Evolutionary conservation across 257 asterid genomes (phyloP), one percentile per base, ranked within the genome.

Genomic region (Sherardia arvensis): DNA sequence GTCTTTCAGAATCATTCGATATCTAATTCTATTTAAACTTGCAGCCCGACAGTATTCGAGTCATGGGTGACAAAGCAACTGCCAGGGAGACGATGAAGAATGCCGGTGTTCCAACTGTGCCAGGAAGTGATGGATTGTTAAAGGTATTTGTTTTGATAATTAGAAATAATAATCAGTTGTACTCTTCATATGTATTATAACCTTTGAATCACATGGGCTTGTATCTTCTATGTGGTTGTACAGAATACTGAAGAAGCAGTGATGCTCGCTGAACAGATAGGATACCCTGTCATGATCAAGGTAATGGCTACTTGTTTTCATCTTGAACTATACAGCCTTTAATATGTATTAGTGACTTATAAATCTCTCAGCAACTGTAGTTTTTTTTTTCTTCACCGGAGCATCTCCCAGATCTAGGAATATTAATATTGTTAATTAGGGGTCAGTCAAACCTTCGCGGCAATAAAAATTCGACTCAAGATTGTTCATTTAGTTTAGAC

Each of bases 91-190:
- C 99, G 71, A 93, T 93, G 99, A 93, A 93, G 85, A 93, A 81
- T 62, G 97, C 99, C 67, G 97, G 99, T 77, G 99, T 93, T 79
- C 97, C 99, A 47, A 93, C 99, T 66, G 99, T 93, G 60, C 99
- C 99, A 55, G 99, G 99, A 78, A 93, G 99, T 73, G 95, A 87
- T 32, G 99, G 99, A 62, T 79, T 93, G 65, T 69, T 93, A 65
- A 77, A 78, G 96, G 99, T 89, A 69, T 65, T 71, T 47, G 28
- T 43, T 69, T 70, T 38, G 61, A 40, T 53, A 47, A 49, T 5
- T 27, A 14, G 6, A 15, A 40, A 56, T 18, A 30, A 25, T 40
- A 38, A 63, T 47, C 18, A 34, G 15, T 4, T 17, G 40, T 14
- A 56, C 36, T n/a, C 12, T 17, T 62, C 12, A 4, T 11, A 43